A percentile compares a stretch with the other conserved stretches of the same genome.
Conservation (phyloP, 2,329 filamentous ascomycete genomes). For the Aspergillus fumigatus region DNA sequence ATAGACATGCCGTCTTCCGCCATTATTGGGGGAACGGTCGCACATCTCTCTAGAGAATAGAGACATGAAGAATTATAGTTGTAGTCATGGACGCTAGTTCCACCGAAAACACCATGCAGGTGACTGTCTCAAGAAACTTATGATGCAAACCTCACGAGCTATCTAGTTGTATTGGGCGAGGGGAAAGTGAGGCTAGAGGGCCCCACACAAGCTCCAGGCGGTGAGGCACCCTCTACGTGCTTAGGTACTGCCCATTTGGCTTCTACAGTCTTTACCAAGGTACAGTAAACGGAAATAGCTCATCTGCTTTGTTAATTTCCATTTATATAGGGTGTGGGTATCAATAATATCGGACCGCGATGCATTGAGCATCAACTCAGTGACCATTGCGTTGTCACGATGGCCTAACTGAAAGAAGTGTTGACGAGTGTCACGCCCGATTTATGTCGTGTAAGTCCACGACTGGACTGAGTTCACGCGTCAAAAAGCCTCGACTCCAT, state of each 20-base stretch:
- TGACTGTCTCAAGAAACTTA: background rate
- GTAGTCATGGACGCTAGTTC: background rate
- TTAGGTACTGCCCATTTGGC: background rate
- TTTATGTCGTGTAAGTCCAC: constrained; percentile 10
- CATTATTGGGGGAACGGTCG: constrained; percentile 22
- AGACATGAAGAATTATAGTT: constrained; percentile 4
- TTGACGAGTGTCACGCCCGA: constrained; percentile 9
- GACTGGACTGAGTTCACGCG: constrained; percentile 4
- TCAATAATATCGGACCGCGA: constrained; percentile 9
- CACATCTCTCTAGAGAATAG: constrained; percentile 10
- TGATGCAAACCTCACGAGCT: background rate
- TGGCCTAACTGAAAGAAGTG: background rate
- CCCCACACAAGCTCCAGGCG: constrained; percentile 20
- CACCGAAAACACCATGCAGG: background rate
- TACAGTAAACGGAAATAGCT: background rate
- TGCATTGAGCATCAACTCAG: background rate
- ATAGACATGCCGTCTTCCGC: constrained; percentile 40
- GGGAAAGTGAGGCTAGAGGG: constrained; percentile 12
- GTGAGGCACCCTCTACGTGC: constrained; percentile 5
- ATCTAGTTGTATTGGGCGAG: constrained; percentile 1
- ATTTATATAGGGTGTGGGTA: constrained; percentile 15
- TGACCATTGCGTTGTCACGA: background rate
- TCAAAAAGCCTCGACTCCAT: constrained; percentile 3
- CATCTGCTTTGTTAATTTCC: constrained; percentile 1
- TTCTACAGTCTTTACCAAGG: background rate